These are phyloP conservation scores for Scleroderma citrinum DNA, from an alignment of 768 basidiomycete species.

Conservation along the genomic window DNA sequence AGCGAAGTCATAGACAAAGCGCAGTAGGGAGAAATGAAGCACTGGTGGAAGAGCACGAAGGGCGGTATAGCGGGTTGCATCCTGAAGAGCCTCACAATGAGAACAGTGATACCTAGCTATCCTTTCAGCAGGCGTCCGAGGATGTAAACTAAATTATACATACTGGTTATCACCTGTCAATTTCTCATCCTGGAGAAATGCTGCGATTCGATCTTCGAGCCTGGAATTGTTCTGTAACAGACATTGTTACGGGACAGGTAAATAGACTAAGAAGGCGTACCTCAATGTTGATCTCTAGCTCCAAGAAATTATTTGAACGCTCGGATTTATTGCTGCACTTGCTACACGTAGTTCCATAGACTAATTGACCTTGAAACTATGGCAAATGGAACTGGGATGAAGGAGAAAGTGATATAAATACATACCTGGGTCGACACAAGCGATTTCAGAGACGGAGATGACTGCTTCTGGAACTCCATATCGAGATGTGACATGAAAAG, in stretches of 20 bases:
- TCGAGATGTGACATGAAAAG: slow-evolving; percentile 89
- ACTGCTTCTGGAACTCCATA: slow-evolving; percentile 81
- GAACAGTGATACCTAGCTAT: slow-evolving; percentile 71
- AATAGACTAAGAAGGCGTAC: slow-evolving; percentile 29
- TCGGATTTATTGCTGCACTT: slow-evolving; percentile 66
- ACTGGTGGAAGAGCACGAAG: slow-evolving; percentile 75
- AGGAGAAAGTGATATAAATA: background rate
- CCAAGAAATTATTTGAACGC: slow-evolving; percentile 67
- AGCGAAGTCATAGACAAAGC: slow-evolving; percentile 84
- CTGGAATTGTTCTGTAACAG: slow-evolving; percentile 54
- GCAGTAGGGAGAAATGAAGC: slow-evolving; percentile 85
- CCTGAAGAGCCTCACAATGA: slow-evolving; percentile 61
- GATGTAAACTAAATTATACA: slow-evolving; percentile 10
- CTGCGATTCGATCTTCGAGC: slow-evolving; percentile 68
- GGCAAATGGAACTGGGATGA: slow-evolving; percentile 4
- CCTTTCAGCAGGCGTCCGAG: background rate
- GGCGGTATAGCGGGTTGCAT: slow-evolving; percentile 74
- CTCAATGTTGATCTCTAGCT: slow-evolving; percentile 82
- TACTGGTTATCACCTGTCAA: slow-evolving; percentile 83
- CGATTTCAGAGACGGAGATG: slow-evolving; percentile 51
- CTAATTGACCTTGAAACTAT: slow-evolving; percentile 83
- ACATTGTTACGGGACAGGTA: background rate
- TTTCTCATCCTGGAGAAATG: slow-evolving; percentile 60
- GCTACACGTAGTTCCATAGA: slow-evolving; percentile 76
- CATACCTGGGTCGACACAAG: slow-evolving; percentile 70